A percentile compares a stretch with the other conserved stretches of the same genome.
Evolutionary conservation across 345 rosid species (phyloP).

Genomic region (Raphanus raphanistrum): DNA sequence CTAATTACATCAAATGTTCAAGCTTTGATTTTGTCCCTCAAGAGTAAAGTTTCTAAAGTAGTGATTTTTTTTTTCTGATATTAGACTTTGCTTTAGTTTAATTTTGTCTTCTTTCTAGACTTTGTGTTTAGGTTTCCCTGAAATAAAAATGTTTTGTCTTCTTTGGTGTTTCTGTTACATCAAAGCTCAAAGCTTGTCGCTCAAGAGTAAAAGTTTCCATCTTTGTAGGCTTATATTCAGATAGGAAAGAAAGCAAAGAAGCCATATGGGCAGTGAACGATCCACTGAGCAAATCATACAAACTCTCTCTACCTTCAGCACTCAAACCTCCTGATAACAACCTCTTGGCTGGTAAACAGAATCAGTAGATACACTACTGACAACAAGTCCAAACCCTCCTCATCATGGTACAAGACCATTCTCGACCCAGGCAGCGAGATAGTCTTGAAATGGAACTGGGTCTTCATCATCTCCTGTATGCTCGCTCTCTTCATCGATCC

Average conservation of each 20-base stretch:
- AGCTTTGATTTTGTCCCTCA: background rate
- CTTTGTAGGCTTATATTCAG: conserved; percentile 73
- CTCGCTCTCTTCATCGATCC: conserved; percentile 90
- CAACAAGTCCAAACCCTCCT: conserved; percentile 46
- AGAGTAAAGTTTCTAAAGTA: background rate
- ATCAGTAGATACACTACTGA: conserved; percentile 46
- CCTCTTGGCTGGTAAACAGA: conserved; percentile 48
- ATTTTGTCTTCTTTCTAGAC: no score
- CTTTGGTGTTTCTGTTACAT: background rate
- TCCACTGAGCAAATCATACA: conserved; percentile 49
- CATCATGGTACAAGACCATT: conserved; percentile 63
- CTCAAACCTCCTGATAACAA: conserved; percentile 53
- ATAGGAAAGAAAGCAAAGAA: conserved; percentile 52
- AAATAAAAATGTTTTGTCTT: background rate
- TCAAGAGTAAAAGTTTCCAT: background rate
- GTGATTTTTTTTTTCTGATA: no score
- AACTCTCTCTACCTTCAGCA: conserved; percentile 50
- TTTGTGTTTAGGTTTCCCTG: no score
- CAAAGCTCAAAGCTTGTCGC: background rate
- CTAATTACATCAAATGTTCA: background rate
- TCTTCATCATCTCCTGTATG: conserved; percentile 74
- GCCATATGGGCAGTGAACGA: conserved; percentile 49
- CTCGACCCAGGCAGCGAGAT: conserved; percentile 90
- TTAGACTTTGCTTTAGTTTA: no score
- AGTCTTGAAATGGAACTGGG: conserved; percentile 77